Evolutionary conservation across 164 flowering plant genomes (phyloP), one percentile per base, ranked within the genome.

Genomic region (Nymphaea colorata): DNA sequence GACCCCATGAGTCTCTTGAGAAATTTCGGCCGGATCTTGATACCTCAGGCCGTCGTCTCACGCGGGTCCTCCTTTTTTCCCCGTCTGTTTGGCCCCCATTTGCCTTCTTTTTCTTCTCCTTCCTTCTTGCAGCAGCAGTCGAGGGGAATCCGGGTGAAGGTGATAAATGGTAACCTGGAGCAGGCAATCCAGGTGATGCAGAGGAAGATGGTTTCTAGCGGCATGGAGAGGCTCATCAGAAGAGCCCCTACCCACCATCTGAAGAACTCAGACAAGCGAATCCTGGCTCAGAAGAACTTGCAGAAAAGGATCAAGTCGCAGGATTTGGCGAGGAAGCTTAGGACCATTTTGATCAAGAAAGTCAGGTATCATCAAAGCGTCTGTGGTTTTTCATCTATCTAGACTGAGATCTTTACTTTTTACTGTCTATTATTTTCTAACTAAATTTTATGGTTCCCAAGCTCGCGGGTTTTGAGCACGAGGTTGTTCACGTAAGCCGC

Each of bases 221-320:
- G 95, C 44, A 80, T 88, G 15, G 97, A 91, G 67, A 81, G 95
- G 57, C 18, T 88, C 73, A 86, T 91, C 8, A 83, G 76, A 81
- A 25, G 53, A 10, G 66, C 44, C 44, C 44, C 42, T 8, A 73
- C 73, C 62, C 73, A 70, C 66, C 97, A 91, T 66, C 62, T 88
- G 71, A 91, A 88, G 83, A 89, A 89, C 74, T 86, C 93, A 2
- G 95, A 91, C 81, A 91, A 88, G 76, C 81, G 89, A 5, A 79
- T 88, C 44, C 66, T 91, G 68, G 93, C 97, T 0, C 82, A 85
- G 47, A 89, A 91, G 79, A 77, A 62, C 17, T 77, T 91, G 17
- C 74, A 85, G 71, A 81, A 77, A 42, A 82, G 63, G 78, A 68
- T 91, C 57, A 76, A 72, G 7, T 77, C 86, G 10, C 77, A 86